phyloP scores from a whole-genome alignment of 2,329 filamentous ascomycete species.

The Escovopsis sp. region DNA sequence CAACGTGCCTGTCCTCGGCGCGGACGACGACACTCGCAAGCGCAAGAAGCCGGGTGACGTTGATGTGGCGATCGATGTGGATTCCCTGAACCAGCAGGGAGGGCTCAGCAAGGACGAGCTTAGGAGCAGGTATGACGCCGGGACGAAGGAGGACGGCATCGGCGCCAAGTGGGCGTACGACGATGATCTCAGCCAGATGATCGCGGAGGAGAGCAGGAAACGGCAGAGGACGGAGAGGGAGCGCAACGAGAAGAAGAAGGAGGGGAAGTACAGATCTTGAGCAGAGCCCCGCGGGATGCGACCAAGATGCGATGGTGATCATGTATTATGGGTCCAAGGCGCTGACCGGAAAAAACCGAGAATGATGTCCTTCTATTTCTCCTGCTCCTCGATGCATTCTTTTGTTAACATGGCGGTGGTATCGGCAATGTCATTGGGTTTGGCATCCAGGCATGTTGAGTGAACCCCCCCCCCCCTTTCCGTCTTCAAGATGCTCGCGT shows the following conservation, averaged over 20 bases:
- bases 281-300: neutral
- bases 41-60: constrained; percentile 94
- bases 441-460: no score
- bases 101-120: constrained; percentile 77
- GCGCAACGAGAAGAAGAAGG: constrained; percentile 50
- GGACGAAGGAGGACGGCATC: constrained; percentile 46
- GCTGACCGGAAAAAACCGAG: no score
- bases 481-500: no score
- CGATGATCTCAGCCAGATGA: constrained; percentile 91
- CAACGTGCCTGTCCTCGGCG: constrained; percentile 59
- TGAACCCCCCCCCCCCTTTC: no score
- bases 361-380: no score
- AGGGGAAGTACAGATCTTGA: constrained; percentile 29
- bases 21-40: constrained; percentile 63
- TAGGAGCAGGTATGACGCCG: constrained; percentile 64
- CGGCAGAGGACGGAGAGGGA: constrained; percentile 79
- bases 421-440: no score
- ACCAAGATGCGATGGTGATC: neutral
- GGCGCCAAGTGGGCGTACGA: constrained; percentile 60
- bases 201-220: constrained; percentile 84
- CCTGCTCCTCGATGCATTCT: no score
- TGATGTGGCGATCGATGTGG: constrained; percentile 81
- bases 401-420: no score
- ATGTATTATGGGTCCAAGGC: no score
- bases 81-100: constrained; percentile 59